Conservation (phyloP, 495 filamentous ascomycete species). For the Xylaria grammica region DNA sequence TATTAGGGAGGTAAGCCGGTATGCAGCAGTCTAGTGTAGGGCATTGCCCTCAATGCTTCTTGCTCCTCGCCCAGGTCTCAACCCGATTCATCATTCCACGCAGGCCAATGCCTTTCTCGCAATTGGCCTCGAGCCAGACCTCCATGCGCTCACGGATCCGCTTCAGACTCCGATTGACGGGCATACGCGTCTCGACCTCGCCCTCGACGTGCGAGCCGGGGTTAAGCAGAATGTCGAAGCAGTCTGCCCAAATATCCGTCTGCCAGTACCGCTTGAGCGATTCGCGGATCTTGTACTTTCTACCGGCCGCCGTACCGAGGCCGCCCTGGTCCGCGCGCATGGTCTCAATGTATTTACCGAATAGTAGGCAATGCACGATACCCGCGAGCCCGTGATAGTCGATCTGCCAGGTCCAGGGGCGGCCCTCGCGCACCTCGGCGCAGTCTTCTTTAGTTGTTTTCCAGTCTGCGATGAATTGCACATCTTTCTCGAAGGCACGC, state of each 20-base stretch:
- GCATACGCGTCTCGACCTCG: conserved; percentile 67
- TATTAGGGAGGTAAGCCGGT: not conserved
- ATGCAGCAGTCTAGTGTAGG: not conserved
- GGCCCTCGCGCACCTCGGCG: conserved; percentile 88
- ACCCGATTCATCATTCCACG: conserved; percentile 72
- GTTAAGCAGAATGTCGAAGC: conserved; percentile 89
- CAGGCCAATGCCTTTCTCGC: conserved; percentile 80
- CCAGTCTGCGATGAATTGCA: conserved; percentile 96
- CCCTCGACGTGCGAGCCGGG: conserved; percentile 64
- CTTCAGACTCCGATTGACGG: conserved; percentile 69
- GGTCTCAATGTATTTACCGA: conserved; percentile 94
- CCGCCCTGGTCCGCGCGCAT: conserved; percentile 56
- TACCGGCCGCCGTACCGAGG: conserved; percentile 53
- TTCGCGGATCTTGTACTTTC: conserved; percentile 72
- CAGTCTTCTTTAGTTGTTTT: conserved; percentile 82
- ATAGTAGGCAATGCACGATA: conserved; percentile 82
- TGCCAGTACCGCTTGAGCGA: conserved; percentile 93
- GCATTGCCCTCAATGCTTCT: conserved; percentile 27
- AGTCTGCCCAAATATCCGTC: conserved; percentile 81
- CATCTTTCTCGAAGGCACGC: conserved; percentile 74
- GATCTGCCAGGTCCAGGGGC: conserved; percentile 95
- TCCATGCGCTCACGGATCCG: conserved; percentile 80
- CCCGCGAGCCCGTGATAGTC: conserved; percentile 93
- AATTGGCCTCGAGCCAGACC: conserved; percentile 76
- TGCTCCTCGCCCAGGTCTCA: conserved; percentile 57